A percentile compares a stretch with the other conserved stretches of the same genome.
These are phyloP conservation scores for Exophiala phaeomuriformis DNA, from an alignment of 2,329 filamentous ascomycete species.

Conservation along the genomic window DNA sequence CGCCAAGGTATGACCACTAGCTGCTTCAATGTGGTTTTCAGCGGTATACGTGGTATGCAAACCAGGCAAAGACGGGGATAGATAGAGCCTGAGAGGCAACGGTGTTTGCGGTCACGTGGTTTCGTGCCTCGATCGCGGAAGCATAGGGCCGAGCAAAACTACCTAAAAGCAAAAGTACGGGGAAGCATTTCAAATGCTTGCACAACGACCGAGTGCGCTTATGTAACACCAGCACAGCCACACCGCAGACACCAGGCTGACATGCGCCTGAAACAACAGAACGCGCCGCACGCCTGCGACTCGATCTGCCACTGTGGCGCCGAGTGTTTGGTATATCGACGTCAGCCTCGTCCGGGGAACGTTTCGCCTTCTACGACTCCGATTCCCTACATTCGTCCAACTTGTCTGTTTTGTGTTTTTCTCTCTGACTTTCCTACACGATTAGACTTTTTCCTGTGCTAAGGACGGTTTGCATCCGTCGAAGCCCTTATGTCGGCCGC, in stretches of 20 bases:
- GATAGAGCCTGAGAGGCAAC: too few species aligned
- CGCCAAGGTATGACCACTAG: too few species aligned
- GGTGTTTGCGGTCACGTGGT: too few species aligned
- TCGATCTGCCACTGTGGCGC: neutral
- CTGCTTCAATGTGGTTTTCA: too few species aligned
- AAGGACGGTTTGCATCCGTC: neutral
- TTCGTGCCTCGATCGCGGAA: neutral
- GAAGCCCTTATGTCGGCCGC: neutral
- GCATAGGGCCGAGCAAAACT: neutral
- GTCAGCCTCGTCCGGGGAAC: conserved; percentile 10
- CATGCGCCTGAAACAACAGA: neutral
- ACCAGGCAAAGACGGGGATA: too few species aligned
- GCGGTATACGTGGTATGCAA: too few species aligned
- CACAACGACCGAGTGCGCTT: neutral
- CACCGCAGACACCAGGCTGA: neutral
- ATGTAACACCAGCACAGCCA: neutral
- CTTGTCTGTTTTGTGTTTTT: neutral
- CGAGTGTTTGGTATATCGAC: conserved; percentile 1
- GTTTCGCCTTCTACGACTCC: neutral
- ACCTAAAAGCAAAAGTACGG: neutral
- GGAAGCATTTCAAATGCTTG: neutral
- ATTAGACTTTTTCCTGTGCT: neutral
- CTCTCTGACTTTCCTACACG: conserved; percentile 4
- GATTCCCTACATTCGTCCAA: neutral
- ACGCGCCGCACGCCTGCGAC: neutral